Conservation (phyloP, 2,329 filamentous ascomycete genomes). For the Xylariaceae sp. region DNA sequence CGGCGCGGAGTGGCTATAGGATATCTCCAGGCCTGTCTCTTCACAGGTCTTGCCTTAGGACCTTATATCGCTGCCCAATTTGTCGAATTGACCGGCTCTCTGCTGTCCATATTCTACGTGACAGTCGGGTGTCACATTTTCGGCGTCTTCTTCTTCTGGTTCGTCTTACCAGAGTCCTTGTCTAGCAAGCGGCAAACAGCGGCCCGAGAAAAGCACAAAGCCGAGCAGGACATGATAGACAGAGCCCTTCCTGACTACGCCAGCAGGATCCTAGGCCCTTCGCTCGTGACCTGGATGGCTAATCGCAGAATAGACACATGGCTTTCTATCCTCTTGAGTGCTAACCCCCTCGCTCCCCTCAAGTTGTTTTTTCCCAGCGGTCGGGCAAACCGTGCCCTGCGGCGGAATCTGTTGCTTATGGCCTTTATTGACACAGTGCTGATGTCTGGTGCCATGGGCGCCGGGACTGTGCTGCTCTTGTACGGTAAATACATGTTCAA, state of each 20-base stretch:
- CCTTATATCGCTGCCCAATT: constrained; percentile 78
- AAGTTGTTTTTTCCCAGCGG: constrained; percentile 73
- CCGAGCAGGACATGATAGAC: constrained; percentile 36
- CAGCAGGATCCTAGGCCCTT: constrained; percentile 17
- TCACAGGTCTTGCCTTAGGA: constrained; percentile 82
- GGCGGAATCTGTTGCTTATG: constrained; percentile 78
- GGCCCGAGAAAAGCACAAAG: constrained; percentile 64
- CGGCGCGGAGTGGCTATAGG: constrained; percentile 80
- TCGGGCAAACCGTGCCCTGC: constrained; percentile 57
- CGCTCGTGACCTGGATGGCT: constrained; percentile 17
- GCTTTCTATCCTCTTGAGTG: constrained; percentile 38
- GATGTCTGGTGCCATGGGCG: constrained; percentile 77
- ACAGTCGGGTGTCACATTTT: constrained; percentile 66
- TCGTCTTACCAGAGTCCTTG: constrained; percentile 80
- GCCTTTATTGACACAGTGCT: constrained; percentile 77
- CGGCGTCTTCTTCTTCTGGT: constrained; percentile 68
- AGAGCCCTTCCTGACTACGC: constrained; percentile 19
- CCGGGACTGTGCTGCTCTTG: constrained; percentile 74
- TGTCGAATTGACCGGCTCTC: constrained; percentile 68
- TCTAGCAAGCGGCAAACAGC: constrained; percentile 65
- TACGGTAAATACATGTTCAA: constrained; percentile 77
- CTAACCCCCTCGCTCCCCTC: constrained; percentile 73
- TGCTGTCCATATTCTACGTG: constrained; percentile 82
- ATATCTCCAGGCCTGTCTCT: constrained; percentile 85
- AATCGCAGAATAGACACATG: constrained; percentile 23